Percentiles rank a stretch among this genome's conserved stretches.
These are phyloP conservation scores for Takakia lepidozioides DNA, from an alignment of 225 moss, liverwort and hornwort species.

Conservation along the genomic window DNA sequence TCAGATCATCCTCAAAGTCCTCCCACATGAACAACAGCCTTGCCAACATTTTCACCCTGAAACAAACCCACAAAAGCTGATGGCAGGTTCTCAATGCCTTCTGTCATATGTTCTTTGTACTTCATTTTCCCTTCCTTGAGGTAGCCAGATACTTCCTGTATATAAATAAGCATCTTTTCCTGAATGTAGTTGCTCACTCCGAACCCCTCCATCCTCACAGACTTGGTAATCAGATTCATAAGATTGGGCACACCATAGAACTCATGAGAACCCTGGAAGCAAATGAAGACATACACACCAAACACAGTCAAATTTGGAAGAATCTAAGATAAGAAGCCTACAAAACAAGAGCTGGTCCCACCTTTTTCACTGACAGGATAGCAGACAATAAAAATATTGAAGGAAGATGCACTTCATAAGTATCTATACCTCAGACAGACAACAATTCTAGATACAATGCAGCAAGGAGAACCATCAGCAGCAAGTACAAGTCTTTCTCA, in stretches of 20 bases:
- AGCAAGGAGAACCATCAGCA: too few species aligned
- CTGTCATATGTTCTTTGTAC: conserved; percentile 46
- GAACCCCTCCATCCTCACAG: conserved; percentile 32
- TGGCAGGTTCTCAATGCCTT: conserved; percentile 42
- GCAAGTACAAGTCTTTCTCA: too few species aligned
- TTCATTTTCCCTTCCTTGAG: conserved; percentile 48
- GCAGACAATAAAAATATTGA: too few species aligned
- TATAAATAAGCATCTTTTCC: conserved; percentile 16
- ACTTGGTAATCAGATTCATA: conserved; percentile 11
- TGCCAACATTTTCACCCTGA: conserved; percentile 53
- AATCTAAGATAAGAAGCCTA: too few species aligned
- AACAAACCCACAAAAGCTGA: conserved; percentile 41
- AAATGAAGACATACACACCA: too few species aligned
- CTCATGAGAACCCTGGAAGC: conserved; percentile 1
- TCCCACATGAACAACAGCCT: conserved; percentile 18
- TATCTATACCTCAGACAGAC: background rate
- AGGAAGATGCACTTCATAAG: too few species aligned
- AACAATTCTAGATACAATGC: conserved; percentile 1
- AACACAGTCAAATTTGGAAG: too few species aligned
- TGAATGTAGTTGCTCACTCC: background rate
- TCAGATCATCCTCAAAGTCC: too few species aligned
- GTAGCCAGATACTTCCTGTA: conserved; percentile 28
- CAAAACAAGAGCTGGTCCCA: too few species aligned
- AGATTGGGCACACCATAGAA: conserved; percentile 20
- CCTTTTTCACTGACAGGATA: background rate